Conservation (phyloP, 2,329 filamentous ascomycete species). For the Magnaporthiopsis incrustans region DNA sequence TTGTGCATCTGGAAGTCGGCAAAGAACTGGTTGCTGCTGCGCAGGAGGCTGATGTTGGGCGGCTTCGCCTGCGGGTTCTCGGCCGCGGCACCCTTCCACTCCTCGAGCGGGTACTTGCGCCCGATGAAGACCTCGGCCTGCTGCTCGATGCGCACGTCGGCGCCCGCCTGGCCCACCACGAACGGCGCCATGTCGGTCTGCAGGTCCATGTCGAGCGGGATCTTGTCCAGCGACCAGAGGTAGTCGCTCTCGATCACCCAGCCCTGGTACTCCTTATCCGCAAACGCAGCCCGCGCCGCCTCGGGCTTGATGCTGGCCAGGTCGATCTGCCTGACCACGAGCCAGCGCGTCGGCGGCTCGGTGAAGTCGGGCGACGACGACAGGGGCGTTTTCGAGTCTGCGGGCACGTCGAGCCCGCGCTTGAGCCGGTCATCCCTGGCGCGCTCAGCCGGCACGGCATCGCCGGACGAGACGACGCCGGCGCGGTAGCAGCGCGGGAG, state of each 20-base stretch:
- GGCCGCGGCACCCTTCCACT: conserved; percentile 13
- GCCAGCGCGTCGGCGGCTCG: conserved; percentile 3
- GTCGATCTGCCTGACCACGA: conserved; percentile 8
- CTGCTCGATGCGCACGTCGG: conserved; percentile 17
- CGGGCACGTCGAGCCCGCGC: background rate
- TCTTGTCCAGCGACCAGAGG: conserved; percentile 21
- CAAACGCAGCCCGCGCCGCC: background rate
- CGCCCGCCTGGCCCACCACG: conserved; percentile 15
- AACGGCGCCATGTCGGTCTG: conserved; percentile 33
- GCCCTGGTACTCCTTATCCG: conserved; percentile 15
- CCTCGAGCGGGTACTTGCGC: conserved; percentile 14
- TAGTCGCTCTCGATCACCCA: conserved; percentile 34
- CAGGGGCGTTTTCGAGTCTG: background rate
- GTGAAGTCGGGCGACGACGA: conserved; percentile 1
- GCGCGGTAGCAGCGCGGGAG: conserved; percentile 28
- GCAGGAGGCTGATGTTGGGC: conserved; percentile 6
- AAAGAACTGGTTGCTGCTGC: conserved; percentile 27
- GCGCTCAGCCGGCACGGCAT: background rate
- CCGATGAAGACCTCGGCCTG: conserved; percentile 37
- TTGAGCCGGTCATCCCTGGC: background rate
- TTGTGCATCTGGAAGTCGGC: conserved; percentile 32
- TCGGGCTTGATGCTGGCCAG: background rate
- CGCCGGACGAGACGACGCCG: conserved; percentile 12
- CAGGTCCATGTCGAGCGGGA: conserved; percentile 23
- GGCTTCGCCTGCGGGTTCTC: background rate